These are phyloP conservation scores for Dunaliella primolecta DNA, from an alignment of 139 green algal species.

Conservation along the genomic window DNA sequence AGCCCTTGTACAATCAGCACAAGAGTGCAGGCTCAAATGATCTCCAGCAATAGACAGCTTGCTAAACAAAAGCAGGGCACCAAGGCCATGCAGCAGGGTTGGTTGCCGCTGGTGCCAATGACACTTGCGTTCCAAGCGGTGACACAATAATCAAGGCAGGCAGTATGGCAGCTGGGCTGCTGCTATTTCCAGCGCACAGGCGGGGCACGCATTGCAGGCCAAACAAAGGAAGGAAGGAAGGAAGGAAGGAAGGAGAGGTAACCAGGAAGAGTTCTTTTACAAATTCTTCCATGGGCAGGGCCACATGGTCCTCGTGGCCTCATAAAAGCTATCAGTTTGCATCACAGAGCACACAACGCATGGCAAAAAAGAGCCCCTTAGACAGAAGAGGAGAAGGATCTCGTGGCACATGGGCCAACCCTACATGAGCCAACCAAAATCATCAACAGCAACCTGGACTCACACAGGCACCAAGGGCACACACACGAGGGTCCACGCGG, in stretches of 20 bases:
- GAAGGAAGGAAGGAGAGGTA: no score
- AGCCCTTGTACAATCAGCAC: not conserved
- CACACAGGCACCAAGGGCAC: not conserved
- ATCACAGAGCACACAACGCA: not conserved
- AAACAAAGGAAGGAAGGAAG: no score
- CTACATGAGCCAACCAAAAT: not conserved
- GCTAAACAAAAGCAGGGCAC: no score
- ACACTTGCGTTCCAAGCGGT: not conserved
- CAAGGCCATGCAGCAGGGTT: no score
- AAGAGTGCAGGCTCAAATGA: not conserved
- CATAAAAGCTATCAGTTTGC: not conserved
- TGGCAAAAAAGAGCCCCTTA: not conserved
- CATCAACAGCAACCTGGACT: not conserved
- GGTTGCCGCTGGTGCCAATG: not conserved
- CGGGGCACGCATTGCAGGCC: no score
- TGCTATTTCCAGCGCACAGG: not conserved
- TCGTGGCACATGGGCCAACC: no score
- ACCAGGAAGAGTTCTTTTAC: no score
- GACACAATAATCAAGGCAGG: not conserved
- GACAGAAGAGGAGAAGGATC: no score
- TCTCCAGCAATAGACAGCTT: no score
- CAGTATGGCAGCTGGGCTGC: no score
- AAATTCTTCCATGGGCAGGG: no score
- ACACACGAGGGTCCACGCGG: not conserved
- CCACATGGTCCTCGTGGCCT: no score